These are phyloP conservation scores for Orbilia brochopaga DNA, from an alignment of 2,329 filamentous ascomycete genomes.

Conservation along the genomic window DNA sequence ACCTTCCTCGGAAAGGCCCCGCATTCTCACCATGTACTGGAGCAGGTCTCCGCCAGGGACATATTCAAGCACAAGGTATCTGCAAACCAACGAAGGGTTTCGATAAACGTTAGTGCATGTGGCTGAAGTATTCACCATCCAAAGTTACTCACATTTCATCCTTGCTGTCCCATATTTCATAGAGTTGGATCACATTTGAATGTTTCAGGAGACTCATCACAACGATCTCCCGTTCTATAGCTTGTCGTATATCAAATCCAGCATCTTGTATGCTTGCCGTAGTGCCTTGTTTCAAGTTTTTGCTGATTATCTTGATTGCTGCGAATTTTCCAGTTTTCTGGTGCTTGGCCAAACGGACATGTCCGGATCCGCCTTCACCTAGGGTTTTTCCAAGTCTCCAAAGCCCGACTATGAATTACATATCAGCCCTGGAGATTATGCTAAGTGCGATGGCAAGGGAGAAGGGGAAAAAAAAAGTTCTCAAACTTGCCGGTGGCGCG, in stretches of 20 bases:
- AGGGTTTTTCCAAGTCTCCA: conserved; percentile 91
- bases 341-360: conserved; percentile 85
- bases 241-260: conserved; percentile 51
- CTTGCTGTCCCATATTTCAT: conserved; percentile 97
- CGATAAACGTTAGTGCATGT: not conserved
- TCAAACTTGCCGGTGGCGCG: conserved; percentile 63
- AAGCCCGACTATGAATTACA: conserved; percentile 69
- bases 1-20: conserved; percentile 77
- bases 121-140: too few species aligned
- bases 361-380: conserved; percentile 85
- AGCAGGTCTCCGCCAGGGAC: conserved; percentile 86
- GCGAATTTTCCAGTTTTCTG: conserved; percentile 77
- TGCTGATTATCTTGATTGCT: conserved; percentile 94
- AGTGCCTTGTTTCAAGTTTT: conserved; percentile 61
- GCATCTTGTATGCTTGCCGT: conserved; percentile 32
- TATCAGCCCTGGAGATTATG: conserved; percentile 51
- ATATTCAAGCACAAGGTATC: conserved; percentile 93
- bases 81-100: conserved; percentile 58
- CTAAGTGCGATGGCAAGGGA: conserved; percentile 61
- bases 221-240: conserved; percentile 91
- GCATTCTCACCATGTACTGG: conserved; percentile 77
- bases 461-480: conserved; percentile 65
- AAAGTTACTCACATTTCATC: conserved; percentile 81
- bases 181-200: conserved; percentile 89
- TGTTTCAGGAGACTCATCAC: conserved; percentile 97